Base-by-base conservation (phyloP, 176 grass and related monocot species). In the Triticum aestivum region DNA sequence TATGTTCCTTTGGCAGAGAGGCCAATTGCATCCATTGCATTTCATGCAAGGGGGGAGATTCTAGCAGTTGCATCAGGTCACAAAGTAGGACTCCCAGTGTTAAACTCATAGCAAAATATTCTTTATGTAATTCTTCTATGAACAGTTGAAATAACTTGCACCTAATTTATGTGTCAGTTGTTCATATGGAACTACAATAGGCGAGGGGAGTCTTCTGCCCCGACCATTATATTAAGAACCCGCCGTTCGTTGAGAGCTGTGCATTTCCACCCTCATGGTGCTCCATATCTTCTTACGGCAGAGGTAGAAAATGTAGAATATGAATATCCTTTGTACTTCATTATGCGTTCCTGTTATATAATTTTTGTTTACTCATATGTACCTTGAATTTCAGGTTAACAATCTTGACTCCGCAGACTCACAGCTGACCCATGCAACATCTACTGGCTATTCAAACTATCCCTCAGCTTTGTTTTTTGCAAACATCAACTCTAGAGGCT, bases 171-270 rank as follows among this genome's bases (percentile, higher is more conserved):
- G 83, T 84, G 41, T 44, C 91, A 99, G 97, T 42, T 99, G 85
- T 93, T 94, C 90, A 92, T 99, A 84, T 99, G 97, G 97, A 99
- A 94, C 76, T 99, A 99, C 87, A 97, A 94, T 83, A 96, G 93
- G 79, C 79, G 92, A 93, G 90, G 82, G 38, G 91, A 88, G 10
- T 52, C 89, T 88, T 85, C 93, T 85, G 41, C 83, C 20, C 97
- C 97, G 13, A 61, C 79, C 30, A 87, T 97, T 68, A 90, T 99
- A 89, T 86, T 99, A 68, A 99, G 47, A 88, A 99, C 97, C 21
- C 94, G 97, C 32, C 92, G 97, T 79, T 99, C 97, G 13, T 87
- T 99, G 86, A 94, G 97, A 92, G 97, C 97, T 54, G 97, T 99
- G 39, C 97, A 99, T 93, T 99, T 99, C 94, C 97, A 99, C 77